Evolutionary conservation across 2,329 filamentous ascomycete genomes (phyloP), one percentile per base, ranked within the genome.

Genomic region (Achaetomium macrosporum): DNA sequence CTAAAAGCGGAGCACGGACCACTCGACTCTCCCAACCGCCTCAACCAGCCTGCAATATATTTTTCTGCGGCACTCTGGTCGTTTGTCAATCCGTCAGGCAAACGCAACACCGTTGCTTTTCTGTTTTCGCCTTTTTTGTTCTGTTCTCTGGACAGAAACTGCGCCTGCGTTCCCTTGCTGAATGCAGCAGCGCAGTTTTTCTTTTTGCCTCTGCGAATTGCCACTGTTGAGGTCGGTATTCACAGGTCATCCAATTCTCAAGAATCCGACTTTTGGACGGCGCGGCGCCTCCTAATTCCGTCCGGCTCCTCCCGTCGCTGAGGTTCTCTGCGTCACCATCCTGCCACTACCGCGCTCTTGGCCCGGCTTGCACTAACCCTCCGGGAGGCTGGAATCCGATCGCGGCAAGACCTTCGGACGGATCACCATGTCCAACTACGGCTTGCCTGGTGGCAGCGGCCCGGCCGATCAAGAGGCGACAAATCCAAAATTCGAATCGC

Each of bases 401-500:
- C 30, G 8, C 16, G 17, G 39, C 33, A 33, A n/a, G 20, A 40
- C 20, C 36, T 25, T 25, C 12, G 11, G n/a, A n/a, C 35, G 15
- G 35, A 8, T 31, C 17, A 44, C 54, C 54, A 64, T 64, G 62
- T 59, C 62, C 43, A 56, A 51, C 57, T 63, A 62, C 60, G 57
- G 53, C 50, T 37, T 59, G 57, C 55, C 56, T 35, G 56, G 58
- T 54, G 59, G 53, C 50, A 47, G 47, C 36, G 53, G 47, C 39
- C 44, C 59, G 19, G 51, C 46, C 47, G 62, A 61, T 20, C 16
- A 64, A 31, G 69, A 71, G 55, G 54, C 25, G 25, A 7, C 61
- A 35, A 65, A 66, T 55, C 59, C 62, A 40, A 66, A 67, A 47
- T 61, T 74, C 46, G 67, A 73, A 54, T 67, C 71, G 13, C 70